Evolutionary conservation across 345 rosid species (phyloP), one percentile per base, ranked within the genome.

Genomic region (Salix purpurea): DNA sequence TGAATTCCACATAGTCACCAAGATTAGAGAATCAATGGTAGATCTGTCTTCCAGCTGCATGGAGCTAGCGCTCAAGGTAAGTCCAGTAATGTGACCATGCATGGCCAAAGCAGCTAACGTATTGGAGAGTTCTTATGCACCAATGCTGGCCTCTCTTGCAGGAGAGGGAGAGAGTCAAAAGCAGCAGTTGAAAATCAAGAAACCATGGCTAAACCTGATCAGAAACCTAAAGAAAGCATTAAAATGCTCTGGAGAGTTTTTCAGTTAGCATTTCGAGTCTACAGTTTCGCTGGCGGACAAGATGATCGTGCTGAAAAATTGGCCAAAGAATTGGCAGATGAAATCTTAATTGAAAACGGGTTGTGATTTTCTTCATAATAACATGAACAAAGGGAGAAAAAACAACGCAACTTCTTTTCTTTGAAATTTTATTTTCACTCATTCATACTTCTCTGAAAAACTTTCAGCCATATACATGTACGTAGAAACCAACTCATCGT

Each of bases 21-120:
- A 65, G 50, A 62, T 78, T 14, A 73, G 60, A 60, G 81, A 78
- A 73, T 21, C 69, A 36, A 60, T 78, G 77, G 68, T 73, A 14
- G 70, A 78, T 42, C 74, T 73, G 67, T 78, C 81, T 48, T 72
- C 72, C 24, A 72, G 37, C 60, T 78, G 81, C 81, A 78, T 78
- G 72, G 76, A 78, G 40, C 70, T 78, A n/a, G 81, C 81, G 54
- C 65, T 78, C 6, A 40, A 48, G 44, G 77, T 78, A 72, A 14
- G 44, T 23, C 2, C 50, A 11, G 18, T 14, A 24, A 23, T 12
- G 37, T 4, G 12, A 19, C 19, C 19, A 16, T 50, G 7, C 5
- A 23, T 28, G 24, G 23, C 26, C 39, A 36, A 54, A 67, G 44
- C 71, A 39, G 42, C 8, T 1, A n/a, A 56, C 19, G 9, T 46